These are phyloP conservation scores for Aspergillus sp. DNA, from an alignment of 2,329 filamentous ascomycete genomes.

Conservation along the genomic window DNA sequence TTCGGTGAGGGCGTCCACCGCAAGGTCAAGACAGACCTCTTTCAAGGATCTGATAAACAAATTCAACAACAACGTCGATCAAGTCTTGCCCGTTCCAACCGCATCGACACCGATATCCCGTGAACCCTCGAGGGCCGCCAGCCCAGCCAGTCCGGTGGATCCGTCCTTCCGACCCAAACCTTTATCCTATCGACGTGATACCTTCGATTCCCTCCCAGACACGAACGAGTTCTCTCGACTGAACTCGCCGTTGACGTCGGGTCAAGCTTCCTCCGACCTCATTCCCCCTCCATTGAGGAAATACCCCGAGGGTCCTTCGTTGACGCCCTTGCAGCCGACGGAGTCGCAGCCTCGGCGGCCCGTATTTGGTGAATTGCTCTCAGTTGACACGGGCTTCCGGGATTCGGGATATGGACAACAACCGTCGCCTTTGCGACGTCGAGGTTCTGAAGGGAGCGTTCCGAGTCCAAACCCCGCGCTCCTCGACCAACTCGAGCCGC, in stretches of 20 bases:
- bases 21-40: slow-evolving; percentile 57
- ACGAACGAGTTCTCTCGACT: slow-evolving; percentile 15
- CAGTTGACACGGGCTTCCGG: slow-evolving; percentile 55
- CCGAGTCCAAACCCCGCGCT: slow-evolving; percentile 51
- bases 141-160: slow-evolving; percentile 31
- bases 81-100: slow-evolving; percentile 43
- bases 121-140: slow-evolving; percentile 37
- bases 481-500: slow-evolving; percentile 35
- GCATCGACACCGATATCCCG: slow-evolving; percentile 32
- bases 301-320: slow-evolving; percentile 1
- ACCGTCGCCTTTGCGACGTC: slow-evolving; percentile 52
- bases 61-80: slow-evolving; percentile 66
- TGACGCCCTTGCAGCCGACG: slow-evolving; percentile 12
- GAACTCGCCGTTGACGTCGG: slow-evolving; percentile 18
- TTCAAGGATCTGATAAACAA: slow-evolving; percentile 78
- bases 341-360: slow-evolving; percentile 51
- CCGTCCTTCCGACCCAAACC: slow-evolving; percentile 28
- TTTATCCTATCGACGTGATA: slow-evolving; percentile 25
- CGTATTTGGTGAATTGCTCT: slow-evolving; percentile 72
- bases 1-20: slow-evolving; percentile 13
- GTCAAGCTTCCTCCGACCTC: slow-evolving; percentile 7
- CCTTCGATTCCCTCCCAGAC: slow-evolving; percentile 16
- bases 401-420: slow-evolving; percentile 62
- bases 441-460: slow-evolving; percentile 71
- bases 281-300: slow-evolving; percentile 2